Conservation (phyloP, 345 rosid genomes). For the Lepidium didymum region DNA sequence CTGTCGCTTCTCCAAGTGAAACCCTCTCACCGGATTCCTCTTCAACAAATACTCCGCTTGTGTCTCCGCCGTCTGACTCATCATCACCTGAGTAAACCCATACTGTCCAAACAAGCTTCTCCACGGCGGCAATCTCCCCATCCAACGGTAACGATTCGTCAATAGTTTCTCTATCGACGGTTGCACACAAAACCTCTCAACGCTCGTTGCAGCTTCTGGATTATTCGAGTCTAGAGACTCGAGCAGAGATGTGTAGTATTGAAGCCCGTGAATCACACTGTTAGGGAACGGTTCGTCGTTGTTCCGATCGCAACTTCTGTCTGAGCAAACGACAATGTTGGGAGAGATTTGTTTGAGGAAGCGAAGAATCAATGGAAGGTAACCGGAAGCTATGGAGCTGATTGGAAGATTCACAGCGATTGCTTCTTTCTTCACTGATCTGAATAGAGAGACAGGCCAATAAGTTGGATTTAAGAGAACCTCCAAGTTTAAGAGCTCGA, state of each 20-base stretch:
- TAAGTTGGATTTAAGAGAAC: slow-evolving; percentile 30
- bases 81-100: slow-evolving; percentile 51
- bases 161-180: slow-evolving; percentile 60
- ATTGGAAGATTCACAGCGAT: slow-evolving; percentile 72
- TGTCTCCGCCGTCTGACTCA: slow-evolving; percentile 75
- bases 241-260: slow-evolving; percentile 47
- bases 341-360: slow-evolving; percentile 74
- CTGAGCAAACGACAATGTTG: slow-evolving; percentile 68
- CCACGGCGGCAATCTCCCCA: slow-evolving; percentile 54
- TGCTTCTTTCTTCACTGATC: slow-evolving; percentile 46
- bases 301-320: slow-evolving; percentile 59
- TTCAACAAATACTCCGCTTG: slow-evolving; percentile 82
- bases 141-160: slow-evolving; percentile 48
- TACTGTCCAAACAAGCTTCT: slow-evolving; percentile 62
- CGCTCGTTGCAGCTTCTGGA: slow-evolving; percentile 48
- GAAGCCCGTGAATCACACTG: slow-evolving; percentile 54
- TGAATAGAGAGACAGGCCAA: slow-evolving; percentile 21
- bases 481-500: slow-evolving; percentile 52
- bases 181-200: slow-evolving; percentile 64
- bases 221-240: slow-evolving; percentile 71
- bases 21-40: slow-evolving; percentile 61
- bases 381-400: slow-evolving; percentile 37
- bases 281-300: slow-evolving; percentile 63
- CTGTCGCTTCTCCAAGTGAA: slow-evolving; percentile 76
- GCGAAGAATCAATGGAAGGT: slow-evolving; percentile 51